A percentile compares a stretch with the other conserved stretches of the same genome.
Evolutionary conservation across 1,139 yeast species (phyloP).

Genomic region (Suhomyces kunorum): DNA sequence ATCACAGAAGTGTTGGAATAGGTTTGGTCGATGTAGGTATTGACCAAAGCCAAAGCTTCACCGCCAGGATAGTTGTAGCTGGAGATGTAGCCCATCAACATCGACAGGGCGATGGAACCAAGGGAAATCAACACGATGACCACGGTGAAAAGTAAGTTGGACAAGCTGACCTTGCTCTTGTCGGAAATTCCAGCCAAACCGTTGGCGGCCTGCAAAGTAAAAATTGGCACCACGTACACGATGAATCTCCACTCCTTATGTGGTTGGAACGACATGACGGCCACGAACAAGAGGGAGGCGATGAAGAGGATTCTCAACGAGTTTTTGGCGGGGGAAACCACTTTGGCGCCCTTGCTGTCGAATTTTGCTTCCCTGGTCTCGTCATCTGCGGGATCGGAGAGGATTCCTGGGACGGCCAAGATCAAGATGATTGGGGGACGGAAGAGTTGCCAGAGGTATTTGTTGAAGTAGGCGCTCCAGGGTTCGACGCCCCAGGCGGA

Average conservation of each 20-base stretch:
- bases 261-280: constrained; percentile 74
- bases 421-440: constrained; percentile 65
- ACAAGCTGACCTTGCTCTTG: constrained; percentile 30
- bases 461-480: constrained; percentile 59
- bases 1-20: constrained; percentile 21
- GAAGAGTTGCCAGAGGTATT: constrained; percentile 48
- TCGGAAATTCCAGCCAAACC: constrained; percentile 51
- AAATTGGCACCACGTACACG: constrained; percentile 68
- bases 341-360: constrained; percentile 30
- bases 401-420: constrained; percentile 45
- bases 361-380: constrained; percentile 21
- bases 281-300: constrained; percentile 55
- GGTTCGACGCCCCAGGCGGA: constrained; percentile 87
- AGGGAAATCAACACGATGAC: constrained; percentile 31
- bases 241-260: constrained; percentile 97
- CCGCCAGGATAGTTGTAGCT: constrained; percentile 91
- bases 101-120: constrained; percentile 44
- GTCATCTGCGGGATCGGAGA: constrained; percentile 41
- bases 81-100: constrained; percentile 61
- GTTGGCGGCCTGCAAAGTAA: constrained; percentile 65
- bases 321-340: constrained; percentile 38
- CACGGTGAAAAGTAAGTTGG: constrained; percentile 31
- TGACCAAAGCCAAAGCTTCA: constrained; percentile 58
- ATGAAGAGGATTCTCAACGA: constrained; percentile 36
- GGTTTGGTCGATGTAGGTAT: constrained; percentile 38